Conservation (phyloP, 148 eudicot genomes). For the Camellia sinensis region DNA sequence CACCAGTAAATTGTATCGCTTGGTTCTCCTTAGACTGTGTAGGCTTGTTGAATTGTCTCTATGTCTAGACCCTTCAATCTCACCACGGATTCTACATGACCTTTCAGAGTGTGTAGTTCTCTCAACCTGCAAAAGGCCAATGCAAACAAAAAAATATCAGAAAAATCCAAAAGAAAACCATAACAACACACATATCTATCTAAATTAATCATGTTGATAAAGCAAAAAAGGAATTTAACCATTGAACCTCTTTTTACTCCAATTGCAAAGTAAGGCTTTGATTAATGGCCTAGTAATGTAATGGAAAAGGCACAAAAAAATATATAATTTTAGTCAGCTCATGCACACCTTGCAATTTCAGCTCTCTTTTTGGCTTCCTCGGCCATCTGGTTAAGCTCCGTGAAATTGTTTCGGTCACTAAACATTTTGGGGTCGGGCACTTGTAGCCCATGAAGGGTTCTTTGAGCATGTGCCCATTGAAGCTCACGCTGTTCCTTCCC, state of each 20-base stretch:
- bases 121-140: constrained; percentile 38
- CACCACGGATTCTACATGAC: constrained; percentile 66
- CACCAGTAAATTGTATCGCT: not conserved
- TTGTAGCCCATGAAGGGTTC: constrained; percentile 90
- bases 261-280: not conserved
- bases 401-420: constrained; percentile 51
- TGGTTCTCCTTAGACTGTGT: constrained; percentile 45
- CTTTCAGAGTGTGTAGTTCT: constrained; percentile 53
- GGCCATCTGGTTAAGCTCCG: constrained; percentile 88
- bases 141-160: no score
- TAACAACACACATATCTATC: not conserved
- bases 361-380: constrained; percentile 95
- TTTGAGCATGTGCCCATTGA: constrained; percentile 90
- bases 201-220: not conserved
- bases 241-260: not conserved
- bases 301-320: not conserved
- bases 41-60: constrained; percentile 52
- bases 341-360: constrained; percentile 77
- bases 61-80: constrained; percentile 58
- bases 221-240: not conserved
- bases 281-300: not conserved
- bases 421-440: constrained; percentile 74
- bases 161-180: not conserved
- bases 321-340: not conserved
- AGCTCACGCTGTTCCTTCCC: constrained; percentile 92